Percentiles rank a stretch among this genome's conserved stretches.
These are phyloP conservation scores for Castanea mollissima DNA, from an alignment of 306 rosid species.

Conservation along the genomic window DNA sequence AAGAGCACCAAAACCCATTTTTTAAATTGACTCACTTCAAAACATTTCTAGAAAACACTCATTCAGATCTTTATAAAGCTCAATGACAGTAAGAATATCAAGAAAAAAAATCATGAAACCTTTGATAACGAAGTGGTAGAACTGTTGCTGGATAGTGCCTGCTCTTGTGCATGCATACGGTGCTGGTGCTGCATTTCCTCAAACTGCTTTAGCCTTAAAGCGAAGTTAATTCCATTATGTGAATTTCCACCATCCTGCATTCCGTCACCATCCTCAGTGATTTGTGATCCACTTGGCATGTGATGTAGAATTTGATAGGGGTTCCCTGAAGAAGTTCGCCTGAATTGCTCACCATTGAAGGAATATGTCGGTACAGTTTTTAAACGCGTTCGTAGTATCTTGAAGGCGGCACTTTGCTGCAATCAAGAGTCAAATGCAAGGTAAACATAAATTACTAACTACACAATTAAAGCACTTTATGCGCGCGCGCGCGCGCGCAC, in stretches of 20 bases:
- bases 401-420: slow-evolving; percentile 99
- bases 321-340: slow-evolving; percentile 54
- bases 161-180: slow-evolving; percentile 55
- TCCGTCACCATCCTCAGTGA: slow-evolving; percentile 60
- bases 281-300: slow-evolving; percentile 52
- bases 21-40: background rate
- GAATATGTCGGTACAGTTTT: slow-evolving; percentile 80
- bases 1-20: background rate
- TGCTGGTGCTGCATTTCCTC: slow-evolving; percentile 76
- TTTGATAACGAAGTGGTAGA: slow-evolving; percentile 29
- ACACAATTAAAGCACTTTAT: background rate
- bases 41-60: background rate
- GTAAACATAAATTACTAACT: slow-evolving; percentile 4
- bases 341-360: slow-evolving; percentile 59
- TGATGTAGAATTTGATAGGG: slow-evolving; percentile 59
- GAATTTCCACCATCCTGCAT: slow-evolving; percentile 47
- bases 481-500: background rate
- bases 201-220: slow-evolving; percentile 75
- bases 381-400: slow-evolving; percentile 82
- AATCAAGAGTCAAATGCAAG: slow-evolving; percentile 22
- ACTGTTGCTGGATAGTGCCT: slow-evolving; percentile 29
- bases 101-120: slow-evolving; percentile 38
- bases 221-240: slow-evolving; percentile 62
- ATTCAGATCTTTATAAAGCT: background rate
- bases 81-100: background rate